A percentile compares a stretch with the other conserved stretches of the same genome.
Evolutionary conservation across 805 yeast genomes (phyloP).

Genomic region (Candida maris): DNA sequence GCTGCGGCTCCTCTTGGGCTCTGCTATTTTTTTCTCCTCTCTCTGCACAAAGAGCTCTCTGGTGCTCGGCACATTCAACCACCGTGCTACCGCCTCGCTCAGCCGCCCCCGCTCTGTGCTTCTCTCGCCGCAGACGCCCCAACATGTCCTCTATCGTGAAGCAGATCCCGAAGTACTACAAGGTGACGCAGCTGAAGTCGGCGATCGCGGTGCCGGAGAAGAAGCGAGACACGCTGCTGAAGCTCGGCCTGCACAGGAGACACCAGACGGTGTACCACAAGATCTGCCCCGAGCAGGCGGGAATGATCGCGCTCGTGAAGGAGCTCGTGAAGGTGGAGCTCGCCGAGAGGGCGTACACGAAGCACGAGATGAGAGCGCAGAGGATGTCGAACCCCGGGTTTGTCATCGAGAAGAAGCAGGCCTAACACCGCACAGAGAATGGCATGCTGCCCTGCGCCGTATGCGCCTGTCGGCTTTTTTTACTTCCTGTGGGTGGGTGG

Average conservation of each 20-base stretch:
- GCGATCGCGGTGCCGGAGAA: conserved; percentile 79
- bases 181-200: conserved; percentile 75
- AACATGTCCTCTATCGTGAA: conserved; percentile 15
- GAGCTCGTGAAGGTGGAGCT: conserved; percentile 83
- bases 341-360: conserved; percentile 50
- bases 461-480: too few relatives aligned
- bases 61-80: too few relatives aligned
- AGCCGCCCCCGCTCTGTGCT: too few relatives aligned
- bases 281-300: conserved; percentile 78
- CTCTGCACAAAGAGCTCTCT: too few relatives aligned
- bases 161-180: conserved; percentile 39
- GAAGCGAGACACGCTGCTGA: conserved; percentile 58
- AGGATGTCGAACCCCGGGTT: conserved; percentile 70
- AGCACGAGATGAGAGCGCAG: conserved; percentile 46
- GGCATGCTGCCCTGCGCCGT: too few relatives aligned
- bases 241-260: conserved; percentile 72
- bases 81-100: too few relatives aligned
- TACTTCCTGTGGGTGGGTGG: too few relatives aligned
- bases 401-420: conserved; percentile 36
- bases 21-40: too few relatives aligned
- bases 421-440: too few relatives aligned
- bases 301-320: conserved; percentile 76
- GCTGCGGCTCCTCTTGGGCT: too few relatives aligned
- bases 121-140: too few relatives aligned
- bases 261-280: conserved; percentile 70